Percentiles rank a stretch among this genome's conserved stretches.
phyloP scores from a whole-genome alignment of 2,329 filamentous ascomycete species.

The Apiospora arundinis region DNA sequence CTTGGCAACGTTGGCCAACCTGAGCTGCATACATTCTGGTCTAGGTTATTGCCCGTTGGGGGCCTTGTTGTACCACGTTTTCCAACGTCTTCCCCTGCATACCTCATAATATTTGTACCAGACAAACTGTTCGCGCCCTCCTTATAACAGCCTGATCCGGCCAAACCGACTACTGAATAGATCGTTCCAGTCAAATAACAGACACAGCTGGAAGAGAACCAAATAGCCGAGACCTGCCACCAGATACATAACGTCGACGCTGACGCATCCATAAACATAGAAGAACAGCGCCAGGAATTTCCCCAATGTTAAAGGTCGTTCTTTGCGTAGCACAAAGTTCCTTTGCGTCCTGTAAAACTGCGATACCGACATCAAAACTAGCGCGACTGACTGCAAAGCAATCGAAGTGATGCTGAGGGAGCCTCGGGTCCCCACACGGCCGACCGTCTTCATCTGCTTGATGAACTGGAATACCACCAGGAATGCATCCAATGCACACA shows the following conservation, averaged over 20 bases:
- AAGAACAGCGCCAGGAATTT: constrained; percentile 23
- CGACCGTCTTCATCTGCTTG: constrained; percentile 28
- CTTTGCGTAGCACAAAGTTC: constrained; percentile 20
- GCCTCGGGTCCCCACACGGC: constrained; percentile 24
- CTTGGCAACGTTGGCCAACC: neutral
- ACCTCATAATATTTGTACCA: neutral
- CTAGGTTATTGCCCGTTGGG: neutral
- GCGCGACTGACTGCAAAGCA: constrained; percentile 19
- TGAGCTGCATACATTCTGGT: neutral
- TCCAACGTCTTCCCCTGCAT: neutral
- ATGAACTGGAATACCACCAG: constrained; percentile 27
- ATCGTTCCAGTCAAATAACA: constrained; percentile 26
- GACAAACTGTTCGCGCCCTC: neutral
- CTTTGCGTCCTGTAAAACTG: constrained; percentile 26
- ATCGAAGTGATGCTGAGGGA: constrained; percentile 26
- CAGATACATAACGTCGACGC: constrained; percentile 27
- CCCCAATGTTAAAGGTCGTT: constrained; percentile 21
- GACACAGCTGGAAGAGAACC: constrained; percentile 24
- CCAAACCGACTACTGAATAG: constrained; percentile 26
- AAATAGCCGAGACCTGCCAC: constrained; percentile 27
- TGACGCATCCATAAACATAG: constrained; percentile 26
- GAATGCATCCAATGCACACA: constrained; percentile 25
- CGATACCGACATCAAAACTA: constrained; percentile 23
- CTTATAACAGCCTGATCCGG: constrained; percentile 26
- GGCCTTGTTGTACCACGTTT: neutral